Percentiles rank a stretch among this genome's conserved stretches.
Evolutionary conservation across 768 basidiomycete species (phyloP).

Genomic region (button mushroom (Agaricus bisporus)): DNA sequence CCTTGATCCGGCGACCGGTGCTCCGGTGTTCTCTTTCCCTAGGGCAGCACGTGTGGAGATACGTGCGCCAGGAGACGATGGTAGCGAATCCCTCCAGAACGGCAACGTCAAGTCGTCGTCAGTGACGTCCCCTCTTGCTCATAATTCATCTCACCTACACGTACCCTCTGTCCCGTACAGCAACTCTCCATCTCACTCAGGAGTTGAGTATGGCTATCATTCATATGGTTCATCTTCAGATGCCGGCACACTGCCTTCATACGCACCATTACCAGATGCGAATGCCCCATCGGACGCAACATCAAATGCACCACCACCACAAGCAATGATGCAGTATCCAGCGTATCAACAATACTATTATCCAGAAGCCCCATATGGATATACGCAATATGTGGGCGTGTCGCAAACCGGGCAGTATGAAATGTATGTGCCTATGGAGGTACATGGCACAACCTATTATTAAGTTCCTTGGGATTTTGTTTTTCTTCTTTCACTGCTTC

Average conservation of each 20-base stretch:
- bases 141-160: slow-evolving; percentile 35
- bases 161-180: slow-evolving; percentile 44
- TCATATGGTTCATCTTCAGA: slow-evolving; percentile 20
- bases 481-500: slow-evolving; percentile 15
- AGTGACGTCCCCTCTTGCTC: slow-evolving; percentile 17
- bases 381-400: slow-evolving; percentile 65
- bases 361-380: slow-evolving; percentile 56
- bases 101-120: slow-evolving; percentile 23
- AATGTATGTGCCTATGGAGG: slow-evolving; percentile 33
- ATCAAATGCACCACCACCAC: slow-evolving; percentile 21
- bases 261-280: slow-evolving; percentile 20
- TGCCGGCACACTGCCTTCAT: slow-evolving; percentile 19
- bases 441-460: slow-evolving; percentile 6
- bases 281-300: slow-evolving; percentile 16
- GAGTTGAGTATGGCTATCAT: slow-evolving; percentile 21
- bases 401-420: slow-evolving; percentile 62
- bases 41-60: slow-evolving; percentile 72
- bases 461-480: slow-evolving; percentile 57
- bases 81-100: slow-evolving; percentile 21
- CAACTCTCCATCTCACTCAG: slow-evolving; percentile 29
- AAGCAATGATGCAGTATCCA: slow-evolving; percentile 45
- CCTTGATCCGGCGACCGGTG: slow-evolving; percentile 59
- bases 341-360: slow-evolving; percentile 70
- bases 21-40: slow-evolving; percentile 70
- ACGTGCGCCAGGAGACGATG: slow-evolving; percentile 47